Evolutionary conservation across 192 early-diverging fungal species (phyloP), one percentile per base, ranked within the genome.

Genomic region (Mortierella alpina): DNA sequence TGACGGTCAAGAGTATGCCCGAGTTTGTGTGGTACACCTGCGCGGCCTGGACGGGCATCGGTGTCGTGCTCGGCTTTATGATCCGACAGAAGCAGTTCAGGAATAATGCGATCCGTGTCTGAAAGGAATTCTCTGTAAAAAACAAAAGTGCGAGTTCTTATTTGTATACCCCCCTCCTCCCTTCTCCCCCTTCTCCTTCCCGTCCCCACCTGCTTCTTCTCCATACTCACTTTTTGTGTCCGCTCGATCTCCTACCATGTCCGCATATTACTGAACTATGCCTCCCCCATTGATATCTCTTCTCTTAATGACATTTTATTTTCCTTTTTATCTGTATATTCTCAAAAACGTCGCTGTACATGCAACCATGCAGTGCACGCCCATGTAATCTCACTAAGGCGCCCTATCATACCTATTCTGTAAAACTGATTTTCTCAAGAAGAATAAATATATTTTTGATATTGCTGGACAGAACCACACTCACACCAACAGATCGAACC

Each of bases 21-120:
- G 54, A 79, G 59, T 62, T 85, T 52, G 75, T 86, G 11, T 90
- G 86, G 72, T 87, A 83, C 73, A 50, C 62, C 18, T 81, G 85
- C 72, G 75, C 80, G 12, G 70, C 14, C 23, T 55, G 83, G 62
- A 69, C 76, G 2, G 72, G 31, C 6, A 59, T 78, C 46, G 77
- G 76, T 47, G 75, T 60, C 14, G 39, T 85, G 5, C 59, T 83
- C 8, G 46, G 86, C 20, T 85, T 87, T 42, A 72, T 85, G 64
- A 75, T 88, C 17, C 75, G 70, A 12, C 85, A 80, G 55, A 80
- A 80, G 41, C 70, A 80, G 55, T 80, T 80, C 61, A 63, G 77
- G 5, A 56, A 31, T 12, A 80, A 80, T 45, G 65, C 70, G 64
- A 18, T 40, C 6, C 14, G 41, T 23, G 68, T 22, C 14, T 70